Evolutionary conservation across 768 basidiomycete genomes (phyloP).

Genomic region (Hericium erinaceus): DNA sequence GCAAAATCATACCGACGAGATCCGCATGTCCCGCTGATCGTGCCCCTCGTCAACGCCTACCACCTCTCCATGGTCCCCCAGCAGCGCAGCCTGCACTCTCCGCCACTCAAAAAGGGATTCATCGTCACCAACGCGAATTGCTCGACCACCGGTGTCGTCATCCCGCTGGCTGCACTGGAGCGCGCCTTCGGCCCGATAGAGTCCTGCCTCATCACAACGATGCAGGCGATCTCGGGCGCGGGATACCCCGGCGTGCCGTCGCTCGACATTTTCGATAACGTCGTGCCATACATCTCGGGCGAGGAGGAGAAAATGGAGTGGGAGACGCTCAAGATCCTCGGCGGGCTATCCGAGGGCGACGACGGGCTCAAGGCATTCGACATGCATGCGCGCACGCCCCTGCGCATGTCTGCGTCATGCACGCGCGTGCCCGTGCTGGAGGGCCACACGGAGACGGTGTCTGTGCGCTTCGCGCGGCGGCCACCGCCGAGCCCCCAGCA

Average conservation of each 20-base stretch:
- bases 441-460: constrained; percentile 88
- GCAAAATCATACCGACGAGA: constrained; percentile 95
- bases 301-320: constrained; percentile 99
- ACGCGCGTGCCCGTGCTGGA: constrained; percentile 95
- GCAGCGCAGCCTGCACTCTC: constrained; percentile 63
- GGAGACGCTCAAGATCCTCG: constrained; percentile 97
- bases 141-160: constrained; percentile 86
- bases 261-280: constrained; percentile 91
- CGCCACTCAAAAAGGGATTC: constrained; percentile 73
- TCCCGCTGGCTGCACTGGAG: constrained; percentile 88
- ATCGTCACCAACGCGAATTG: constrained; percentile 99
- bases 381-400: constrained; percentile 68
- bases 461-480: constrained; percentile 68
- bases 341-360: constrained; percentile 57
- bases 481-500: constrained; percentile 85
- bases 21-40: constrained; percentile 87
- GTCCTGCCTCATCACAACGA: constrained; percentile 82
- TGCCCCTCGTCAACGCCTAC: constrained; percentile 86
- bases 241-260: constrained; percentile 93
- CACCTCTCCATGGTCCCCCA: constrained; percentile 81
- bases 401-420: constrained; percentile 88
- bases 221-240: constrained; percentile 96
- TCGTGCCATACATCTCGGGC: constrained; percentile 88
- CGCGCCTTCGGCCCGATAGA: constrained; percentile 91
- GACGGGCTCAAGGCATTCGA: constrained; percentile 61